phyloP scores from a whole-genome alignment of 1,284 basidiomycete genomes.

The Sporisorium reilianum region DNA sequence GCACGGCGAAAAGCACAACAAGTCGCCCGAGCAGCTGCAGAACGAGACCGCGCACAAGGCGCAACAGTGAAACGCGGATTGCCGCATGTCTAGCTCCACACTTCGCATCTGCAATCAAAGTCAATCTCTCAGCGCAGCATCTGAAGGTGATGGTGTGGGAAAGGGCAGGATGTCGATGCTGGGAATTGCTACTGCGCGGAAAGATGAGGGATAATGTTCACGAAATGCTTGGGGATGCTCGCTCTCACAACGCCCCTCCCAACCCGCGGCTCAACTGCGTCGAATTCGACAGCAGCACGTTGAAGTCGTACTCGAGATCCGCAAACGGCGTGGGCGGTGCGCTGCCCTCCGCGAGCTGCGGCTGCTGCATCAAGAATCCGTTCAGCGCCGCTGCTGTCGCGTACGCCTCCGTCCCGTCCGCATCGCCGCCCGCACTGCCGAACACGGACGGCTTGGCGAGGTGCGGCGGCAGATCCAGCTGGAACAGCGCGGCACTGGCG shows the following conservation, averaged over 20 bases:
- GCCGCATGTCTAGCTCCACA: not conserved
- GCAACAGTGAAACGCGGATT: slow-evolving; percentile 17
- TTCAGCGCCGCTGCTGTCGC: not conserved
- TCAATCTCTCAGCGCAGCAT: not conserved
- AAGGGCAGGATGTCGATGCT: too few species aligned
- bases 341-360: not conserved
- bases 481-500: not conserved
- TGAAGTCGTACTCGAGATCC: slow-evolving; percentile 27
- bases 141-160: too few species aligned
- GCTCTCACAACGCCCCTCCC: too few species aligned
- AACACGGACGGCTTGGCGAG: slow-evolving; percentile 16
- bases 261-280: slow-evolving; percentile 18
- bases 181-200: too few species aligned
- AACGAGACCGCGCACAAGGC: slow-evolving; percentile 47
- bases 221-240: too few species aligned
- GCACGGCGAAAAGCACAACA: slow-evolving; percentile 51
- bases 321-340: slow-evolving; percentile 10
- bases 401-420: not conserved
- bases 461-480: not conserved
- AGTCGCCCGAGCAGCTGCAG: slow-evolving; percentile 48
- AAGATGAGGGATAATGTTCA: too few species aligned
- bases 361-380: not conserved
- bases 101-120: not conserved
- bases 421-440: not conserved
- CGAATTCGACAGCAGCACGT: slow-evolving; percentile 22